These are phyloP conservation scores for Globisporangium carolinianum DNA, from an alignment of 352 stramenopile genomes.

Conservation along the genomic window DNA sequence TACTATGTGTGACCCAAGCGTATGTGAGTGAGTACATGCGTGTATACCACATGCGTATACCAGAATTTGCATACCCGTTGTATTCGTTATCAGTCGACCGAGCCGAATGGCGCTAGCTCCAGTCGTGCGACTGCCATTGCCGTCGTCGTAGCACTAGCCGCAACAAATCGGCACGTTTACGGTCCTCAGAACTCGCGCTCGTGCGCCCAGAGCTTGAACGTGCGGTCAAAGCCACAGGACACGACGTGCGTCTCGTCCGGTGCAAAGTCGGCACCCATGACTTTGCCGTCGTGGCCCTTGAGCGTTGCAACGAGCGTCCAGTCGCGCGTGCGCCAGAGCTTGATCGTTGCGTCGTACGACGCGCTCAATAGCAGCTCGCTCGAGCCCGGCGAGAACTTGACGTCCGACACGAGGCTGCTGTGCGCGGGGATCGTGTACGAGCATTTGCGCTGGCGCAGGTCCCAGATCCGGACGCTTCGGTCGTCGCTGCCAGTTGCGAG, in stretches of 20 bases:
- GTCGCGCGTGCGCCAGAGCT: conserved; percentile 92
- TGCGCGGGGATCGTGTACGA: conserved; percentile 93
- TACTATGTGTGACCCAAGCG: too few relatives aligned
- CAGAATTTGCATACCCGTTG: too few relatives aligned
- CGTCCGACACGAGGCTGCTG: conserved; percentile 91
- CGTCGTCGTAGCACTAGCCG: too few relatives aligned
- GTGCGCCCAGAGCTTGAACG: conserved; percentile 91
- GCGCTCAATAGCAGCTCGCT: conserved; percentile 88
- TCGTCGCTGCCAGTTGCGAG: conserved; percentile 94
- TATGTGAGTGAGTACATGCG: too few relatives aligned
- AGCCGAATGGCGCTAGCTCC: too few relatives aligned
- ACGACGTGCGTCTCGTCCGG: conserved; percentile 86
- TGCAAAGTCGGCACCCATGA: conserved; percentile 91
- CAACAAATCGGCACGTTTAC: too few relatives aligned
- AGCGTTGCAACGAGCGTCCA: conserved; percentile 89
- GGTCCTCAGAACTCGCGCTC: conserved; percentile 77
- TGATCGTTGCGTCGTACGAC: conserved; percentile 93
- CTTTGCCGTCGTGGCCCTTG: conserved; percentile 92
- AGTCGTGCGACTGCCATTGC: too few relatives aligned
- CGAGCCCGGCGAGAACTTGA: conserved; percentile 75
- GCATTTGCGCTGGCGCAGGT: conserved; percentile 89
- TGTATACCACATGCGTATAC: too few relatives aligned
- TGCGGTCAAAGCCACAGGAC: conserved; percentile 87
- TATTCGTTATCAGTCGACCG: too few relatives aligned
- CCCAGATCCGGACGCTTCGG: conserved; percentile 95